Percentiles rank a stretch among this genome's conserved stretches.
Evolutionary conservation across 2,329 filamentous ascomycete species (phyloP).

Genomic region (Aspergillus spinulosporus): DNA sequence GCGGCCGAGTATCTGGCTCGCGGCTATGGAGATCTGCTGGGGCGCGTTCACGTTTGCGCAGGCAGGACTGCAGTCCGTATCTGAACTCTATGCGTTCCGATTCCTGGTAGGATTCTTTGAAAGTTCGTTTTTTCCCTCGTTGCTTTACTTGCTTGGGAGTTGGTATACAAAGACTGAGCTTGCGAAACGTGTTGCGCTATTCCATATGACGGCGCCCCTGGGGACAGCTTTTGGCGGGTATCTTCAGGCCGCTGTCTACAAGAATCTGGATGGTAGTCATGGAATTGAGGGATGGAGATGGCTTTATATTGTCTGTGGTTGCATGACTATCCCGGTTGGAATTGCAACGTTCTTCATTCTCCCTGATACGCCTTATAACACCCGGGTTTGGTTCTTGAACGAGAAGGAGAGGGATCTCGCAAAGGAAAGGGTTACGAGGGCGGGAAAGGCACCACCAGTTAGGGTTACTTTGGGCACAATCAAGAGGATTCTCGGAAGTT

Average conservation of each 20-base stretch:
- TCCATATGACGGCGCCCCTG: conserved; percentile 5
- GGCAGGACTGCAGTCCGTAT: not conserved
- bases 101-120: conserved; percentile 8
- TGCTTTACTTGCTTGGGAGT: conserved; percentile 3
- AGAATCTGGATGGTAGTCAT: not conserved
- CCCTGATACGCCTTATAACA: conserved; percentile 6
- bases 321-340: conserved; percentile 3
- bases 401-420: not conserved
- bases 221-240: conserved; percentile 1
- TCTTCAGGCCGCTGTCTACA: conserved; percentile 1
- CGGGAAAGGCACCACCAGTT: conserved; percentile 1
- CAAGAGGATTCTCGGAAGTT: not conserved
- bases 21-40: conserved; percentile 1
- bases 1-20: conserved; percentile 5
- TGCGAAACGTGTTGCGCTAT: not conserved
- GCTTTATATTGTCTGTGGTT: conserved; percentile 9
- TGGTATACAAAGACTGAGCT: conserved; percentile 12
- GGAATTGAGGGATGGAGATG: conserved; percentile 7
- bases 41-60: conserved; percentile 3
- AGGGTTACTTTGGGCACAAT: not conserved
- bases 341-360: not conserved
- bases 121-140: not conserved
- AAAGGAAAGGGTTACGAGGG: not conserved
- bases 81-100: not conserved
- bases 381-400: not conserved